A percentile compares a stretch with the other conserved stretches of the same genome.
Conservation (phyloP, 2,329 filamentous ascomycete species). For the Exophiala bonariae region DNA sequence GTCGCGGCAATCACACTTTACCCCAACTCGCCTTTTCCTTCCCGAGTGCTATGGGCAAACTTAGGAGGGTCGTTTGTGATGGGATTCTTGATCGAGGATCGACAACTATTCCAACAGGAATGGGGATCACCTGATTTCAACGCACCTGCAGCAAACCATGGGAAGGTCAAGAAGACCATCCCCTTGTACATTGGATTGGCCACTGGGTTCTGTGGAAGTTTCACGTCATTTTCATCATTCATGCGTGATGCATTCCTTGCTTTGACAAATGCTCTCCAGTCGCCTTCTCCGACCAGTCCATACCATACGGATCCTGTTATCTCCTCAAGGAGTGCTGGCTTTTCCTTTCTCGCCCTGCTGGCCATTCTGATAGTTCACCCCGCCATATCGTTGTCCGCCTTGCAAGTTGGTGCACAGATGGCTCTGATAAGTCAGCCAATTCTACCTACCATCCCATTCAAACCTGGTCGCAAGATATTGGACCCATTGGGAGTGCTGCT, state of each 20-base stretch:
- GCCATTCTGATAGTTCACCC: slow-evolving; percentile 70
- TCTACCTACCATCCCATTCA: slow-evolving; percentile 60
- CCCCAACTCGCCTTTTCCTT: slow-evolving; percentile 70
- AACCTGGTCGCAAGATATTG: slow-evolving; percentile 55
- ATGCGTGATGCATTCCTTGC: slow-evolving; percentile 76
- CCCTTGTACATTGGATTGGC: slow-evolving; percentile 80
- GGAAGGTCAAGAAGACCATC: slow-evolving; percentile 68
- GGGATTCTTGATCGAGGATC: slow-evolving; percentile 77
- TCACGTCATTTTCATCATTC: slow-evolving; percentile 83
- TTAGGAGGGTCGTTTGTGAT: slow-evolving; percentile 75
- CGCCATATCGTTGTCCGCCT: slow-evolving; percentile 64
- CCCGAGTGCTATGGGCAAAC: slow-evolving; percentile 79
- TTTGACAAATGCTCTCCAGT: slow-evolving; percentile 66
- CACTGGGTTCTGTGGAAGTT: slow-evolving; percentile 83
- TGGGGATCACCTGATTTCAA: slow-evolving; percentile 31
- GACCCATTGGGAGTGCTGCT: slow-evolving; percentile 64
- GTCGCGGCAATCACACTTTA: slow-evolving; percentile 75
- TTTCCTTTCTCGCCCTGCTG: slow-evolving; percentile 74
- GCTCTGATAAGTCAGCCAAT: slow-evolving; percentile 60
- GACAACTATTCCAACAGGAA: slow-evolving; percentile 62
- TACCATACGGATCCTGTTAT: slow-evolving; percentile 36
- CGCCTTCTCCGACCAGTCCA: slow-evolving; percentile 45
- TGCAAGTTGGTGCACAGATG: slow-evolving; percentile 71
- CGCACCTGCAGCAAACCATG: slow-evolving; percentile 9
- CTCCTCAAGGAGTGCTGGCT: slow-evolving; percentile 63